These are phyloP conservation scores for Grosmannia huntii DNA, from an alignment of 2,329 filamentous ascomycete genomes.

Conservation along the genomic window DNA sequence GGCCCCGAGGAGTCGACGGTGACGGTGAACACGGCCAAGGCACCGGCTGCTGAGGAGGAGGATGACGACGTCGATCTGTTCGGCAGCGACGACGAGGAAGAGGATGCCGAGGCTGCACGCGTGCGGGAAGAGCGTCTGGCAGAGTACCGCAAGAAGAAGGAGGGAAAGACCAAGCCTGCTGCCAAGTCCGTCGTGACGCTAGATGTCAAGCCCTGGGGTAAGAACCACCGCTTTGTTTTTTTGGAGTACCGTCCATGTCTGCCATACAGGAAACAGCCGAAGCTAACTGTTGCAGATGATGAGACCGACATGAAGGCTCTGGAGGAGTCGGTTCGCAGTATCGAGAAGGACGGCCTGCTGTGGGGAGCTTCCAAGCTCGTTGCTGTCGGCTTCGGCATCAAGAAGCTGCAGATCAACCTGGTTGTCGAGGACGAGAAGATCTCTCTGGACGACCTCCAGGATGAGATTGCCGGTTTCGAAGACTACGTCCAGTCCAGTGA, in stretches of 20 bases:
- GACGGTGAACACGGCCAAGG: constrained; percentile 78
- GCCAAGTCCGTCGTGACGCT: constrained; percentile 95
- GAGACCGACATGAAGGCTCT: constrained; percentile 84
- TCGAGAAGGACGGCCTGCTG: constrained; percentile 86
- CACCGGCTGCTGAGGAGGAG: constrained; percentile 55
- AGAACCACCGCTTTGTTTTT: constrained; percentile 21
- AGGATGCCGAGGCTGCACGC: constrained; percentile 74
- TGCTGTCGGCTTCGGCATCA: constrained; percentile 91
- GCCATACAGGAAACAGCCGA: background rate
- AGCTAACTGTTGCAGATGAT: constrained; percentile 47
- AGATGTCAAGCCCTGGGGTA: constrained; percentile 99
- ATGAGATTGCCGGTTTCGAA: constrained; percentile 70
- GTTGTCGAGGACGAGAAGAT: constrained; percentile 97
- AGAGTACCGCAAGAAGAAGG: constrained; percentile 97
- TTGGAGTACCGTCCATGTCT: background rate
- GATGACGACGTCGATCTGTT: constrained; percentile 90
- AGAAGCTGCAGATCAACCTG: constrained; percentile 98
- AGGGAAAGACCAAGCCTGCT: constrained; percentile 74
- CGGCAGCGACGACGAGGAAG: constrained; percentile 86
- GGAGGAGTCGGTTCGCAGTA: constrained; percentile 66
- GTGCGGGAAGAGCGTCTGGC: constrained; percentile 81
- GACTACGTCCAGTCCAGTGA: constrained; percentile 95
- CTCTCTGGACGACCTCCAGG: constrained; percentile 74
- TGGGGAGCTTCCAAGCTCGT: constrained; percentile 91
- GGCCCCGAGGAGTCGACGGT: constrained; percentile 71